Percentiles rank a stretch among this genome's conserved stretches.
These are phyloP conservation scores for Pseudocercospora fijiensis DNA, from an alignment of 2,329 filamentous ascomycete genomes.

Conservation along the genomic window DNA sequence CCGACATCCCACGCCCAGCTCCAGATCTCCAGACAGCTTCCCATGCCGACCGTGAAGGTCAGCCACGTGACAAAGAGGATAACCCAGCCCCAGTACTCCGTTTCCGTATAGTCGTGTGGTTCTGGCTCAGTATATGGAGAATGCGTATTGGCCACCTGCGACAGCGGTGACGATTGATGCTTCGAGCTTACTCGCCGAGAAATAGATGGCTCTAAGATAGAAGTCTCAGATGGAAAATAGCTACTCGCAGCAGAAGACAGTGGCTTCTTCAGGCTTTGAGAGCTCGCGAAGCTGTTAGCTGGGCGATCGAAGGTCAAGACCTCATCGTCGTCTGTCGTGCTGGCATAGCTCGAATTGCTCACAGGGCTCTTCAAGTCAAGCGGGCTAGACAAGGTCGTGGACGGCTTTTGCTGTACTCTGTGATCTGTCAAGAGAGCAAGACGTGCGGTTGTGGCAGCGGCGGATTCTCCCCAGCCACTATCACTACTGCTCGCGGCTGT, in stretches of 20 bases:
- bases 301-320: constrained; percentile 59
- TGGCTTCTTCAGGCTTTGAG: constrained; percentile 24
- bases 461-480: constrained; percentile 36
- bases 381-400: constrained; percentile 31
- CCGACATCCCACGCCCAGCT: constrained; percentile 99
- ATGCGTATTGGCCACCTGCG: constrained; percentile 28
- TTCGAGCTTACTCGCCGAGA: constrained; percentile 24
- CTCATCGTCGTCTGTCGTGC: constrained; percentile 84
- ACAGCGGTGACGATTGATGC: constrained; percentile 29
- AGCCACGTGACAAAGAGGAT: constrained; percentile 88
- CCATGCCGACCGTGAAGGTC: constrained; percentile 95
- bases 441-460: constrained; percentile 30
- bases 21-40: constrained; percentile 91
- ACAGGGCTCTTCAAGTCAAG: constrained; percentile 44
- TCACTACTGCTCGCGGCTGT: constrained; percentile 33
- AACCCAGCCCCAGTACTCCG: constrained; percentile 97
- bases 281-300: constrained; percentile 24
- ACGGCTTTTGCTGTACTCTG: constrained; percentile 15
- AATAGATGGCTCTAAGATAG: constrained; percentile 20
- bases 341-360: constrained; percentile 59
- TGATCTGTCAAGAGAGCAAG: constrained; percentile 35
- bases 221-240: constrained; percentile 32
- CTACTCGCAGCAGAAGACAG: constrained; percentile 28
- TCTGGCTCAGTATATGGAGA: constrained; percentile 38
- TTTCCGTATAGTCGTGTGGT: constrained; percentile 90